phyloP scores from a whole-genome alignment of 352 stramenopile species.

The Globisporangium nunn region DNA sequence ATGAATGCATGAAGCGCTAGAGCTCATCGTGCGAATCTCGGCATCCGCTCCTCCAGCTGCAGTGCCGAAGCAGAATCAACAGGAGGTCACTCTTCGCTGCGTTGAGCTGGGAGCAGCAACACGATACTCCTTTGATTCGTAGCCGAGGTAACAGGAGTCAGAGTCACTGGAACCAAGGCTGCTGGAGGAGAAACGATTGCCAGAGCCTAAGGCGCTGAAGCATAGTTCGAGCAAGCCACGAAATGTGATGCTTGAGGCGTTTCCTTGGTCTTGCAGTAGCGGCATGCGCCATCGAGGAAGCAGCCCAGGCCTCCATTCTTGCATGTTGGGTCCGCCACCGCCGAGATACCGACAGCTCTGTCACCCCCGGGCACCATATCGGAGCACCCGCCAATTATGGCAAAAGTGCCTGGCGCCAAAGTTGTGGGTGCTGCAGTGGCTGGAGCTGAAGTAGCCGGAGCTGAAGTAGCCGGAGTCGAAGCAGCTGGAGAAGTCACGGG shows the following conservation, averaged over 20 bases:
- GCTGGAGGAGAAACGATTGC: not conserved
- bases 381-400: not conserved
- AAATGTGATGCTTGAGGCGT: conserved; percentile 9
- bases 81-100: too few species aligned
- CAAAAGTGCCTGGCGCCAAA: not conserved
- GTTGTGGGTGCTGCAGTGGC: not conserved
- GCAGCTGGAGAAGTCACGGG: not conserved
- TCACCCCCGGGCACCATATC: conserved; percentile 1
- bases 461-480: not conserved
- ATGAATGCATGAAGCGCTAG: too few species aligned
- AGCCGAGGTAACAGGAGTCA: too few species aligned
- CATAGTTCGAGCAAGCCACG: conserved; percentile 3
- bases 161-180: not conserved
- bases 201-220: too few species aligned
- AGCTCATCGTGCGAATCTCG: too few species aligned
- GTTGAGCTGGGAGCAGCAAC: too few species aligned
- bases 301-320: conserved; percentile 14
- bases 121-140: too few species aligned
- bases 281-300: not conserved
- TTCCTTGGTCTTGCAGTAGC: conserved; percentile 7
- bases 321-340: conserved; percentile 4
- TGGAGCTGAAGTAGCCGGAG: too few species aligned
- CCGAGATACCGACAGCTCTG: conserved; percentile 5
- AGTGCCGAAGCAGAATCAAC: too few species aligned
- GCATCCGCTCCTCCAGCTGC: too few species aligned